Conservation (phyloP, 345 rosid species). For the Xanthoceras sorbifolium region DNA sequence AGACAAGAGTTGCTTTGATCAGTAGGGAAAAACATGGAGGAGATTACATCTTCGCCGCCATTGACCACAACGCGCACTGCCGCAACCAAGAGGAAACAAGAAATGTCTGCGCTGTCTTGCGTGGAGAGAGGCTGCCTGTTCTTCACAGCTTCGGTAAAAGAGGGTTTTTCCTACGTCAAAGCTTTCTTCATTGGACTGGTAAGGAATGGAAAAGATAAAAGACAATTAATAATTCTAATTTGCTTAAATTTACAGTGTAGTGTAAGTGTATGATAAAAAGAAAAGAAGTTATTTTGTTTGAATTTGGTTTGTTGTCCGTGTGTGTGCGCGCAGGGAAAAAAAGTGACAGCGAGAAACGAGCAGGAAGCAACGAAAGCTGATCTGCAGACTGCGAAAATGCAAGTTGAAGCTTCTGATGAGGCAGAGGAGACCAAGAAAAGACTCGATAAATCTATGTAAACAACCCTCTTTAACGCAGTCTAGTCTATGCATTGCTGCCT, state of each 20-base stretch:
- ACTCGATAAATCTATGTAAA: slow-evolving; percentile 16
- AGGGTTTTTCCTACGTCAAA: slow-evolving; percentile 49
- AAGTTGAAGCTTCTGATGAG: slow-evolving; percentile 63
- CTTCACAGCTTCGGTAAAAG: slow-evolving; percentile 46
- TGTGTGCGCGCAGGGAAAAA: slow-evolving; percentile 53
- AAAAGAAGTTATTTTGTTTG: too few species aligned
- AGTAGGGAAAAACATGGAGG: slow-evolving; percentile 27
- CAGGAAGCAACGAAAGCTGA: slow-evolving; percentile 58
- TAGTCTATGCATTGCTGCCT: too few species aligned
- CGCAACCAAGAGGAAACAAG: slow-evolving; percentile 11
- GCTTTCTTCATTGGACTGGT: slow-evolving; percentile 50
- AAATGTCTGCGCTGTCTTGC: slow-evolving; percentile 31
- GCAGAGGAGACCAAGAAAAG: slow-evolving; percentile 56
- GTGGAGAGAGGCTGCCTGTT: slow-evolving; percentile 41
- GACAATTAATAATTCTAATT: too few species aligned
- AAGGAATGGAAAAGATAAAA: neutral
- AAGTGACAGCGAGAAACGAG: slow-evolving; percentile 56
- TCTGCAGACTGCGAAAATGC: slow-evolving; percentile 47
- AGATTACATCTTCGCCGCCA: slow-evolving; percentile 24
- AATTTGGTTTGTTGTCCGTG: neutral
- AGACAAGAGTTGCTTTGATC: neutral
- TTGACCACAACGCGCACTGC: neutral
- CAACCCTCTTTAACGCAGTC: too few species aligned
- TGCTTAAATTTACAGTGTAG: neutral
- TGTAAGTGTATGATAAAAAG: neutral